A percentile compares a stretch with the other conserved stretches of the same genome.
phyloP scores from a whole-genome alignment of 2,329 filamentous ascomycete genomes.

The Ophiostoma sp. region DNA sequence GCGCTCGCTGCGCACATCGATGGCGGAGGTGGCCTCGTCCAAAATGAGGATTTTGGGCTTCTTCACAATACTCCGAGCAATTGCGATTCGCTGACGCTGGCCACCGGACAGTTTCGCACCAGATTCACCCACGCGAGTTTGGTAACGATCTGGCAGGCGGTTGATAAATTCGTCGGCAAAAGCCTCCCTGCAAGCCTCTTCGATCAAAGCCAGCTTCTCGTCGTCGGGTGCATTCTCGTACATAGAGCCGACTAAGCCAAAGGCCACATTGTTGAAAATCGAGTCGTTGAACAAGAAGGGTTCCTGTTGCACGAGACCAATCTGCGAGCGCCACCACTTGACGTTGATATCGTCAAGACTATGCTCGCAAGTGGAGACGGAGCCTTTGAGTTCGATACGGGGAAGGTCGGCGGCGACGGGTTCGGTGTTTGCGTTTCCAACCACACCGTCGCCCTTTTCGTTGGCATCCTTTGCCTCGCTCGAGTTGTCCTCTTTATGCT shows the following conservation, averaged over 20 bases:
- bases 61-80: conserved; percentile 69
- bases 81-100: conserved; percentile 71
- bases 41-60: conserved; percentile 66
- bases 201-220: conserved; percentile 49
- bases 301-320: conserved; percentile 43
- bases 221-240: conserved; percentile 34
- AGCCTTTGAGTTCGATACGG: conserved; percentile 50
- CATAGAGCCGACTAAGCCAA: conserved; percentile 44
- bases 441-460: neutral
- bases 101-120: conserved; percentile 63
- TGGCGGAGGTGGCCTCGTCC: conserved; percentile 67
- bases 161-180: conserved; percentile 61
- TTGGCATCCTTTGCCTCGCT: neutral
- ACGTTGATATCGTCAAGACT: conserved; percentile 72
- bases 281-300: conserved; percentile 43
- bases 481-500: conserved; percentile 26
- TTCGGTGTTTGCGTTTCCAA: neutral
- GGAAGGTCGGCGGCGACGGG: neutral
- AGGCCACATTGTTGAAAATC: conserved; percentile 53
- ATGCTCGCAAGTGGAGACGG: conserved; percentile 62
- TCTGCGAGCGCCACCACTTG: conserved; percentile 57
- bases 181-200: conserved; percentile 56
- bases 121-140: conserved; percentile 33
- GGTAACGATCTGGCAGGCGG: conserved; percentile 33
- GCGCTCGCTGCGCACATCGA: conserved; percentile 67